Conservation (phyloP, 139 green algal species). For the Ettlia oleoabundans region DNA sequence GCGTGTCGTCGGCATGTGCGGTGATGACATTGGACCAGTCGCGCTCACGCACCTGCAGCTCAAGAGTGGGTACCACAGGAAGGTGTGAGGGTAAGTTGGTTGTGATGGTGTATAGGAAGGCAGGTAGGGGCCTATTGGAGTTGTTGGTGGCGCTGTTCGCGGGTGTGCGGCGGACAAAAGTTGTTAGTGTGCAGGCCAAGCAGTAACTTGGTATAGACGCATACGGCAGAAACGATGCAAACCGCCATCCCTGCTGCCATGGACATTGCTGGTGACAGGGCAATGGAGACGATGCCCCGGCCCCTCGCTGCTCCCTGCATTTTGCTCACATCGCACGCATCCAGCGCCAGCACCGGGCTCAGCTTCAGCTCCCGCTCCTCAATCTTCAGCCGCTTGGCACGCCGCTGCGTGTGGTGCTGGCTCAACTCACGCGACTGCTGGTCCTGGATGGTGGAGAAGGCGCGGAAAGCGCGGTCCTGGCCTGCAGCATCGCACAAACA, state of each 20-base stretch:
- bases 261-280: no score
- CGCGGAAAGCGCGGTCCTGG: slow-evolving; percentile 88
- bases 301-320: no score
- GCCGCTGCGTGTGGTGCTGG: slow-evolving; percentile 72
- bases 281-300: no score
- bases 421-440: slow-evolving; percentile 94
- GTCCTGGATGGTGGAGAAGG: slow-evolving; percentile 93
- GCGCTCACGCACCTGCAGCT: slow-evolving; percentile 80
- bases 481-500: slow-evolving; percentile 60
- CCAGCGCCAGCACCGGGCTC: slow-evolving; percentile 69
- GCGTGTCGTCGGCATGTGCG: slow-evolving; percentile 83
- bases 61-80: not conserved
- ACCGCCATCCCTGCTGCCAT: no score
- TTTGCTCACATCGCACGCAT: slow-evolving; percentile 64
- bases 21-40: slow-evolving; percentile 98
- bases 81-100: not conserved
- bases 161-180: no score
- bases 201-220: no score
- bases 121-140: no score
- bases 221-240: no score
- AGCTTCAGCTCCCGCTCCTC: slow-evolving; percentile 89
- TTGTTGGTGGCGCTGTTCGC: no score
- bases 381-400: slow-evolving; percentile 81
- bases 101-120: no score
- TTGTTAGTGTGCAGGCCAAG: no score